These are phyloP conservation scores for Parathielavia appendiculata DNA, from an alignment of 495 filamentous ascomycete genomes.

Conservation along the genomic window DNA sequence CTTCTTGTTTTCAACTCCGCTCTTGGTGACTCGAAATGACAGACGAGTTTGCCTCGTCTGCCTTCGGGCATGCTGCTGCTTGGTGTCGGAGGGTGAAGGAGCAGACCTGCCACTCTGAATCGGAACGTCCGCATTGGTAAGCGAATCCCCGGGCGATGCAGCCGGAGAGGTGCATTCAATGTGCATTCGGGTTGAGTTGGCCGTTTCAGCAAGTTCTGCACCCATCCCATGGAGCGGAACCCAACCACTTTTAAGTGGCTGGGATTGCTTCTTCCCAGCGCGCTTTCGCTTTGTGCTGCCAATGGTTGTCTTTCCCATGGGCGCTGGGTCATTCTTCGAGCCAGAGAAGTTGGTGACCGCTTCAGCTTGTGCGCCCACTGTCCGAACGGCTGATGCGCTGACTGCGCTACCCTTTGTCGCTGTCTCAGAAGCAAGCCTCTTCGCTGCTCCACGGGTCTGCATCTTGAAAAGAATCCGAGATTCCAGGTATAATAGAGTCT, in stretches of 20 bases:
- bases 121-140: no score
- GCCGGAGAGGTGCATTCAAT: not conserved
- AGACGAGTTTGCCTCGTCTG: constrained; percentile 1
- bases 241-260: constrained; percentile 31
- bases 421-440: constrained; percentile 5
- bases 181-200: not conserved
- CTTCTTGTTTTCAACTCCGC: not conserved
- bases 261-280: constrained; percentile 9
- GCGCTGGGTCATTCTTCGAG: not conserved
- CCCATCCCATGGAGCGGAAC: constrained; percentile 42
- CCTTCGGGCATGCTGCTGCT: not conserved
- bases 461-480: not conserved
- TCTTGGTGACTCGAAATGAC: constrained; percentile 3
- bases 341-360: not conserved
- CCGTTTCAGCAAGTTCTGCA: not conserved
- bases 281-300: constrained; percentile 12
- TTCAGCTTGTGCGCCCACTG: not conserved
- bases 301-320: not conserved
- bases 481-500: not conserved
- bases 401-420: not conserved
- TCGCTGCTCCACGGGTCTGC: constrained; percentile 16
- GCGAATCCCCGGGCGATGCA: not conserved
- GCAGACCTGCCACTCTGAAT: not conserved
- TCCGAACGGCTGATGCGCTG: not conserved
- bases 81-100: not conserved